Evolutionary conservation across 768 basidiomycete species (phyloP).

Genomic region (Phanerochaete carnosa): DNA sequence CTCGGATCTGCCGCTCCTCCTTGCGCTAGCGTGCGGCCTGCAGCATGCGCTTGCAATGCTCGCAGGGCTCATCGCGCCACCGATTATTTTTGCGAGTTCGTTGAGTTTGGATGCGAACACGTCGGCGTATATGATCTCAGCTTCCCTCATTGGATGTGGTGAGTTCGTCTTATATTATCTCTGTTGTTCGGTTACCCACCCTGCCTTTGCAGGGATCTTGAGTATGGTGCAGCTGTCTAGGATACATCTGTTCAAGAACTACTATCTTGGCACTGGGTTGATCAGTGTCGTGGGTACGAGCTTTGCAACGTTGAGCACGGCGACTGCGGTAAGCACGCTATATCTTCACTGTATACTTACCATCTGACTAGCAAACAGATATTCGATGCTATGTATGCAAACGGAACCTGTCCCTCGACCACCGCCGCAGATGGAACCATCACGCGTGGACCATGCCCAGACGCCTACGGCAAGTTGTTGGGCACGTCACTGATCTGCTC

Average conservation of each 20-base stretch:
- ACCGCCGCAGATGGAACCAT: constrained; percentile 55
- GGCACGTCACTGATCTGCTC: constrained; percentile 79
- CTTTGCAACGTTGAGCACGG: constrained; percentile 76
- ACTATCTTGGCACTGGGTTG: constrained; percentile 74
- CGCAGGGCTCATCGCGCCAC: constrained; percentile 78
- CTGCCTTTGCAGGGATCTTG: constrained; percentile 49
- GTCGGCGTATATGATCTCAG: constrained; percentile 77
- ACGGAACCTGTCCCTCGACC: constrained; percentile 71
- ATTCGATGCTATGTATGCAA: constrained; percentile 71
- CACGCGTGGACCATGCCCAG: constrained; percentile 62
- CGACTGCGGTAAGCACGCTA: constrained; percentile 49
- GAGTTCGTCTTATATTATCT: constrained; percentile 20
- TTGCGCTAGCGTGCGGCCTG: constrained; percentile 71
- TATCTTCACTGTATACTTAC: not conserved
- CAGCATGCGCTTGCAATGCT: constrained; percentile 83
- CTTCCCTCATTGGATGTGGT: constrained; percentile 77
- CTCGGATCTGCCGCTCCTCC: constrained; percentile 65
- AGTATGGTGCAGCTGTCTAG: constrained; percentile 80
- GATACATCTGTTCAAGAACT: constrained; percentile 53
- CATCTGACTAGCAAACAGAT: constrained; percentile 37
- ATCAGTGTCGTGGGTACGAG: constrained; percentile 83
- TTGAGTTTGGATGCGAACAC: constrained; percentile 55
- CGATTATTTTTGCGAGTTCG: constrained; percentile 71
- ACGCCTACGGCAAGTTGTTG: constrained; percentile 77
- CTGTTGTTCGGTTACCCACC: not conserved